Evolutionary conservation across 2,329 filamentous ascomycete genomes (phyloP).

Genomic region (Ceratocystis alfenasii): DNA sequence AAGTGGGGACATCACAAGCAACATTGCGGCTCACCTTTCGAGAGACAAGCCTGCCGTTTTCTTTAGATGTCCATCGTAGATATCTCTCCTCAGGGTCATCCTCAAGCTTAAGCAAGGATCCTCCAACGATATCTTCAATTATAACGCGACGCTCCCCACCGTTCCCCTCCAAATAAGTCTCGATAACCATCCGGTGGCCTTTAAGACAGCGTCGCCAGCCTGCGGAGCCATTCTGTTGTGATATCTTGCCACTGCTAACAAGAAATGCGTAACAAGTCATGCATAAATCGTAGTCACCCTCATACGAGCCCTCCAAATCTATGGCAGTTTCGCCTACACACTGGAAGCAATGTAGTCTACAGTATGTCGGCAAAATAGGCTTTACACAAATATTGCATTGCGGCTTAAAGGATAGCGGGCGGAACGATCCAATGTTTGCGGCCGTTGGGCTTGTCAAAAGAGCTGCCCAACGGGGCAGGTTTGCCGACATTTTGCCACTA

Average conservation of each 20-base stretch:
- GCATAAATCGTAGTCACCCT: slow-evolving; percentile 82
- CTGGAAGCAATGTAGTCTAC: slow-evolving; percentile 66
- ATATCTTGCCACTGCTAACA: slow-evolving; percentile 51
- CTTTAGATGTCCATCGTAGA: slow-evolving; percentile 14
- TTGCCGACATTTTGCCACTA: slow-evolving; percentile 20
- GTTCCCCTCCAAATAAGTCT: slow-evolving; percentile 59
- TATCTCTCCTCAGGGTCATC: not conserved
- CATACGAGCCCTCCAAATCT: slow-evolving; percentile 31
- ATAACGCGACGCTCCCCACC: slow-evolving; percentile 57
- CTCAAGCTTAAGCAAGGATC: slow-evolving; percentile 45
- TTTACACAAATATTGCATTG: slow-evolving; percentile 68
- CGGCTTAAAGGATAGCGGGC: slow-evolving; percentile 58
- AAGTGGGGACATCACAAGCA: slow-evolving; percentile 35
- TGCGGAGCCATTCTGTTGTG: slow-evolving; percentile 58
- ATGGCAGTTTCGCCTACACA: slow-evolving; percentile 46
- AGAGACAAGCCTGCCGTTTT: slow-evolving; percentile 11
- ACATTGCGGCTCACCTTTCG: slow-evolving; percentile 26
- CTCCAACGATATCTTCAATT: slow-evolving; percentile 64
- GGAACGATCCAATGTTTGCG: slow-evolving; percentile 43
- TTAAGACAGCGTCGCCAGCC: slow-evolving; percentile 76
- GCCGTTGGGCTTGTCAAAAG: slow-evolving; percentile 38
- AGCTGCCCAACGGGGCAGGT: slow-evolving; percentile 36
- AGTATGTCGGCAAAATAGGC: slow-evolving; percentile 55
- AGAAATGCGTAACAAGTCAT: slow-evolving; percentile 61
- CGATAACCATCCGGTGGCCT: slow-evolving; percentile 73